phyloP scores from a whole-genome alignment of 2,329 filamentous ascomycete species.

The Ustilaginoidea virens region DNA sequence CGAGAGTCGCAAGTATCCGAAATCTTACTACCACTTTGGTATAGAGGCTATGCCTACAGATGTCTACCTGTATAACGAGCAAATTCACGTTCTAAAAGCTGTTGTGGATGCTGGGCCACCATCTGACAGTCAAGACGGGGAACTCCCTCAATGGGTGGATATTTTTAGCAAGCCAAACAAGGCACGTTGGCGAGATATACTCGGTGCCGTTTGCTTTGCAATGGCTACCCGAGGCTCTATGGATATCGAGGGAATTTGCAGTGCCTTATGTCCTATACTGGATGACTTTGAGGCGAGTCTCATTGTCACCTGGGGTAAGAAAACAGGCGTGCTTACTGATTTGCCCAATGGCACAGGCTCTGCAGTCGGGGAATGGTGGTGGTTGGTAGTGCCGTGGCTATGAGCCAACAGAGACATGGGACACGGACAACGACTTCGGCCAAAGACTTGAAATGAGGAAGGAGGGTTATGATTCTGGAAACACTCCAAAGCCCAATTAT shows the following conservation, averaged over 20 bases:
- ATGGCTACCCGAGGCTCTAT: constrained; percentile 47
- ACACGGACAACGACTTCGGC: too few species aligned
- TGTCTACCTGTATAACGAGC: constrained; percentile 40
- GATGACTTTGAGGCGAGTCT: constrained; percentile 48
- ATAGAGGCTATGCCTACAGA: constrained; percentile 48
- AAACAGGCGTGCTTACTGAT: constrained; percentile 33
- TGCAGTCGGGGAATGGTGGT: constrained; percentile 51
- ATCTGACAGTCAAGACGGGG: constrained; percentile 22
- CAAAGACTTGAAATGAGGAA: not conserved
- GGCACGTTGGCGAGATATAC: constrained; percentile 47
- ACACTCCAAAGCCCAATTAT: too few species aligned
- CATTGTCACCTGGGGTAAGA: constrained; percentile 42
- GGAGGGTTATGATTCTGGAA: too few species aligned
- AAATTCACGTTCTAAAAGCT: constrained; percentile 25
- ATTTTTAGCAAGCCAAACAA: constrained; percentile 45
- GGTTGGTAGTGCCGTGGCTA: constrained; percentile 33
- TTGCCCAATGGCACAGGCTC: constrained; percentile 24
- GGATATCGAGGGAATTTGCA: constrained; percentile 34
- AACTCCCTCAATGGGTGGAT: constrained; percentile 58
- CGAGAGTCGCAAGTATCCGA: constrained; percentile 52
- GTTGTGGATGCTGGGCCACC: constrained; percentile 25
- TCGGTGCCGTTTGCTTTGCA: constrained; percentile 46
- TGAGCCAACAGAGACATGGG: too few species aligned
- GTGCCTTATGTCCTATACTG: constrained; percentile 39
- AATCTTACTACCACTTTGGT: constrained; percentile 48